These are phyloP conservation scores for Phytopythium chamaehyphon DNA, from an alignment of 352 stramenopile genomes.

Conservation along the genomic window DNA sequence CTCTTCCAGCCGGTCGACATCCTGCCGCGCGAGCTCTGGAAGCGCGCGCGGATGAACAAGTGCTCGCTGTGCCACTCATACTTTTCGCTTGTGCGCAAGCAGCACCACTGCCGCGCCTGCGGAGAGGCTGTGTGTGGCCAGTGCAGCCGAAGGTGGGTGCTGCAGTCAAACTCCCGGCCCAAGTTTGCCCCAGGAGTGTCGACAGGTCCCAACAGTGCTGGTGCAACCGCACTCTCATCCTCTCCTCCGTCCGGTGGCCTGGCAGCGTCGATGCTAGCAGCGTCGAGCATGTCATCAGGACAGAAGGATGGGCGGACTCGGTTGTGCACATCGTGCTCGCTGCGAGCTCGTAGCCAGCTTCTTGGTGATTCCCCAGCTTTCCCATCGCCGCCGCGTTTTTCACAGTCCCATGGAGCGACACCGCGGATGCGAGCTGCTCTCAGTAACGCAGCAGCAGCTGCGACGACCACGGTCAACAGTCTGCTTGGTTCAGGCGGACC, in stretches of 20 bases:
- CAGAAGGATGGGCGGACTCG: constrained; percentile 59
- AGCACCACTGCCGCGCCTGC: constrained; percentile 80
- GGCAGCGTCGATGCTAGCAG: neutral
- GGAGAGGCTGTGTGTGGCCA: constrained; percentile 78
- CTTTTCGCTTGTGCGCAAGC: constrained; percentile 71
- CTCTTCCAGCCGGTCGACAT: constrained; percentile 71
- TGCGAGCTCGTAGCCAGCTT: constrained; percentile 63
- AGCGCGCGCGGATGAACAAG: constrained; percentile 46
- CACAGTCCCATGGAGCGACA: constrained; percentile 10
- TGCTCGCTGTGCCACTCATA: constrained; percentile 61
- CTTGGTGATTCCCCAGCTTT: constrained; percentile 21
- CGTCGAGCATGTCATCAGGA: neutral
- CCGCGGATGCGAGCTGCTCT: constrained; percentile 12
- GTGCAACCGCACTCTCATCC: neutral
- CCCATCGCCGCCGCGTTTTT: constrained; percentile 20
- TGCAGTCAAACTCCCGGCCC: constrained; percentile 49
- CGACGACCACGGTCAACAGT: constrained; percentile 4
- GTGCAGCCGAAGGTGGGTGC: constrained; percentile 79
- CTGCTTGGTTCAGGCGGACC: constrained; percentile 2
- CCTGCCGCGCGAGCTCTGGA: constrained; percentile 59
- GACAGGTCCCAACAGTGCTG: neutral
- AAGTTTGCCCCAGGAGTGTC: neutral
- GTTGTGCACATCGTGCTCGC: constrained; percentile 76
- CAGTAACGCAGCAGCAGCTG: constrained; percentile 1
- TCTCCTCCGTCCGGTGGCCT: neutral